Base-by-base conservation (phyloP, 2,329 filamentous ascomycete genomes). In the Penicillium aurantiogriseum region DNA sequence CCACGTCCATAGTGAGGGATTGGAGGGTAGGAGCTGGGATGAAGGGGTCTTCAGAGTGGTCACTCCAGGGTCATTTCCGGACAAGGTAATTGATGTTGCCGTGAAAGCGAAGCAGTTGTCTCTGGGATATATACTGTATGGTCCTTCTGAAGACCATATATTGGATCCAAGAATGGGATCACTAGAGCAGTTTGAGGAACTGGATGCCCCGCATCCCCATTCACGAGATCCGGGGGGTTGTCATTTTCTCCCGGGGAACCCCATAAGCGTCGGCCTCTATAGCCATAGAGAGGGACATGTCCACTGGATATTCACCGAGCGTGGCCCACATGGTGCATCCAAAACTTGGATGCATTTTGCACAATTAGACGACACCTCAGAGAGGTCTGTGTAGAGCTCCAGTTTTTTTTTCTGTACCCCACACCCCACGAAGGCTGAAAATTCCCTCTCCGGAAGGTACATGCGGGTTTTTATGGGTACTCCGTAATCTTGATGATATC, bases 361-460 rank as follows among this genome's bases (percentile, higher is more conserved):
- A 44, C 17, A 11, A 31, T 48, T 48, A 53, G 40, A 33, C 56
- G 46, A 59, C 44, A 44, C n/a, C 40, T 27, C 4, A 21, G 19
- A 1, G 15, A 25, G 19, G 29, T 40, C 47, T 51, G 27, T 44
- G 31, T 25, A 46, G 43, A 27, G 21, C 31, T 46, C 31, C 50
- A 44, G 25, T 56, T 50, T 53, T 54, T 35, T 42, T 11, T 2
- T n/a, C 5, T 27, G 31, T 44, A 56, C 61, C 53, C 60, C 63
- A 64, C 61, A 38, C 19, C 25, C 1, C n/a, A 42, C 29, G 29
- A 27, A 57, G 60, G 43, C 50, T 39, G 45, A 49, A 54, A 27
- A 40, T 60, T 62, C 63, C 60, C 54, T 45, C 51, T 59, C 23
- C 19, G 60, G 63, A 57, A 66, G 57, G 63, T 64, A 42, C 53